These are phyloP conservation scores for Astragalus glycyphyllos DNA, from an alignment of 306 rosid genomes.

Conservation along the genomic window DNA sequence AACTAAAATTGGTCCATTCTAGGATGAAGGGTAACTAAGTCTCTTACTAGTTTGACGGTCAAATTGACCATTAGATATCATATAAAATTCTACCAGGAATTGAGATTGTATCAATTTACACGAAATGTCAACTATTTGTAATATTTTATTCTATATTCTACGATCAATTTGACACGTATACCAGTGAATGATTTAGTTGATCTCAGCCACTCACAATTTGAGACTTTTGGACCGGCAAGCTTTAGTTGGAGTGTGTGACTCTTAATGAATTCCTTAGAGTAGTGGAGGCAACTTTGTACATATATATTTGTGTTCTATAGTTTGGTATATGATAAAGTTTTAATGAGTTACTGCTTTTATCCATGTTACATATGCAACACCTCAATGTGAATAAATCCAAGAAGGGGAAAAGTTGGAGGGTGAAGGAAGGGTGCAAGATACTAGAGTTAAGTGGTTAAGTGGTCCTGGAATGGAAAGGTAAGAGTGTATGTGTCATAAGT, in stretches of 20 bases:
- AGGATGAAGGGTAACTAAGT: too few relatives aligned
- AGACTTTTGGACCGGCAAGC: too few relatives aligned
- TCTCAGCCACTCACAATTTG: too few relatives aligned
- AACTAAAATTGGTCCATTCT: too few relatives aligned
- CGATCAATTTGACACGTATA: too few relatives aligned
- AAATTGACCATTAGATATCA: too few relatives aligned
- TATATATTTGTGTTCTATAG: background rate
- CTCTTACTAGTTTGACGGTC: too few relatives aligned
- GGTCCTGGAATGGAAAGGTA: constrained; percentile 61
- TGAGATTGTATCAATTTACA: too few relatives aligned
- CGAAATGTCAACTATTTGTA: too few relatives aligned
- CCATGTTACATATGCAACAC: background rate
- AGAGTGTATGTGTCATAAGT: constrained; percentile 45
- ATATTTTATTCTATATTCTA: too few relatives aligned
- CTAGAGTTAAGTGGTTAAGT: constrained; percentile 59
- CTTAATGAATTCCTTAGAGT: background rate
- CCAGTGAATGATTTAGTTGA: too few relatives aligned
- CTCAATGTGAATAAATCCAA: constrained; percentile 29
- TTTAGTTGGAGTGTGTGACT: background rate
- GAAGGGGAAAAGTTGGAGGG: constrained; percentile 32
- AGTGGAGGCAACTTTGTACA: constrained; percentile 10
- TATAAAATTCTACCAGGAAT: too few relatives aligned
- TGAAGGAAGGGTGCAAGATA: constrained; percentile 7
- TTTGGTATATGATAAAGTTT: constrained; percentile 6
- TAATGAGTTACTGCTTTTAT: constrained; percentile 3